phyloP scores from a whole-genome alignment of 495 filamentous ascomycete genomes.

The Copromyces sp. region DNA sequence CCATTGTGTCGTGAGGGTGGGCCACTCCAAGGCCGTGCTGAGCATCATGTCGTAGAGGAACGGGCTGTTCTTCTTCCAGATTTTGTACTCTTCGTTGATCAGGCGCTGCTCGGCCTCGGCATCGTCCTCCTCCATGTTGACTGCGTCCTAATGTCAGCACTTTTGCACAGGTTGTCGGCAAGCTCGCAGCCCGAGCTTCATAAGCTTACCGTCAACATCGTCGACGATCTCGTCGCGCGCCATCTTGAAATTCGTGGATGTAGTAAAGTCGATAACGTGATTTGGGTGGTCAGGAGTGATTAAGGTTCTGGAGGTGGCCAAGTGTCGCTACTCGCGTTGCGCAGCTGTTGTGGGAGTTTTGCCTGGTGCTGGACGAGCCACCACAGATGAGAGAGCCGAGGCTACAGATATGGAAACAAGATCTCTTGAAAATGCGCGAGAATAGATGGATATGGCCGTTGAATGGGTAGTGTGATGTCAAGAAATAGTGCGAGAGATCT shows the following conservation, averaged over 20 bases:
- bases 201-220: conserved; percentile 39
- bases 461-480: neutral
- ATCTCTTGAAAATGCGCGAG: neutral
- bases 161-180: neutral
- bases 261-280: neutral
- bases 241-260: conserved; percentile 18
- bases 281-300: neutral
- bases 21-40: conserved; percentile 93
- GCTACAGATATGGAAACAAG: neutral
- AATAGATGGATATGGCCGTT: neutral
- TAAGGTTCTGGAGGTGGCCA: neutral
- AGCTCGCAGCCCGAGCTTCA: neutral
- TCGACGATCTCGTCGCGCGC: conserved; percentile 39
- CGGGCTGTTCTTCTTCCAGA: conserved; percentile 99
- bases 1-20: conserved; percentile 96
- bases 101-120: conserved; percentile 64
- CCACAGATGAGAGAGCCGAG: neutral
- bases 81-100: conserved; percentile 99
- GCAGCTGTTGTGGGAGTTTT: neutral
- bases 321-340: neutral
- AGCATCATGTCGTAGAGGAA: conserved; percentile 97
- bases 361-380: neutral
- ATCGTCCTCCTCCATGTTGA: conserved; percentile 55
- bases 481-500: neutral
- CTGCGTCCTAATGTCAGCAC: conserved; percentile 16